phyloP scores from a whole-genome alignment of 148 eudicot genomes.

The Gaultheria prostrata region DNA sequence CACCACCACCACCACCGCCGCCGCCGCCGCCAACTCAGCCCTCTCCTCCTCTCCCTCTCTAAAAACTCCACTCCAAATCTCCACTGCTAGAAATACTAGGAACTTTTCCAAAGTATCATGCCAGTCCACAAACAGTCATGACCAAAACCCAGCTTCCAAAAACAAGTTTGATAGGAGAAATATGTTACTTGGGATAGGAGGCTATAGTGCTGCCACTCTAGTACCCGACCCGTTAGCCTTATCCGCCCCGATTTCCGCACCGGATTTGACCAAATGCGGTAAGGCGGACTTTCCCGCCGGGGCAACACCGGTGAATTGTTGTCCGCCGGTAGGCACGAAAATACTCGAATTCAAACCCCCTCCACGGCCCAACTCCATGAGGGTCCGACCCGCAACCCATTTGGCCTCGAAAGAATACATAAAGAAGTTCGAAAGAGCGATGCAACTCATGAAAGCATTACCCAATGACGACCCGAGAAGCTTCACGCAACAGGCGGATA shows the following conservation, averaged over 20 bases:
- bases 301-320: conserved; percentile 48
- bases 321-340: conserved; percentile 50
- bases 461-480: conserved; percentile 74
- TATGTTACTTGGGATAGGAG: conserved; percentile 68
- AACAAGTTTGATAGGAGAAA: conserved; percentile 58
- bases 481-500: conserved; percentile 70
- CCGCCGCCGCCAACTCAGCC: not conserved
- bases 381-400: conserved; percentile 71
- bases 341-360: conserved; percentile 44
- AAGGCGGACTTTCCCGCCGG: conserved; percentile 40
- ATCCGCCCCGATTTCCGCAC: conserved; percentile 50
- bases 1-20: not conserved
- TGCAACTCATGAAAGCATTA: conserved; percentile 64
- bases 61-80: not conserved
- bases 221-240: conserved; percentile 25
- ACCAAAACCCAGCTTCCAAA: not conserved
- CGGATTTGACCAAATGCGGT: conserved; percentile 52
- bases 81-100: not conserved
- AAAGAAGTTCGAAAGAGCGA: conserved; percentile 46
- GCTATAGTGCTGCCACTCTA: conserved; percentile 49
- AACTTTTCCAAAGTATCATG: conserved; percentile 27
- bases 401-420: conserved; percentile 40
- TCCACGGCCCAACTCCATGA: conserved; percentile 21
- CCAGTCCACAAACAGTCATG: conserved; percentile 25
- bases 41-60: not conserved